phyloP scores from a whole-genome alignment of 2,329 filamentous ascomycete genomes.

The Rhytidhysteron rufulum region DNA sequence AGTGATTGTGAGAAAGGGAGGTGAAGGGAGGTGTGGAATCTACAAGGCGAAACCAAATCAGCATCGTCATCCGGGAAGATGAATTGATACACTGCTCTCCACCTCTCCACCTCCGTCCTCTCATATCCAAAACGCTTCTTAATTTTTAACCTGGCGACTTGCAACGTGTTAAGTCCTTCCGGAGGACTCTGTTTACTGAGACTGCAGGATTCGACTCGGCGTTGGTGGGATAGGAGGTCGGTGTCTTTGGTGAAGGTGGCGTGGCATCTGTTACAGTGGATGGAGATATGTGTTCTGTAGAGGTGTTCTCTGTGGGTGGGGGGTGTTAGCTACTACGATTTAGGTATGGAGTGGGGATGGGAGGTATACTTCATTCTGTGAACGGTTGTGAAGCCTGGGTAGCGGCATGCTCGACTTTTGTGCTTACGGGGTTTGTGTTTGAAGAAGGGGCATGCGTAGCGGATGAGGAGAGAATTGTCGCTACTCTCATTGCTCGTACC shows the following conservation, averaged over 20 bases:
- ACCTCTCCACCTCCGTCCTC: background rate
- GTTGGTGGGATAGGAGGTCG: background rate
- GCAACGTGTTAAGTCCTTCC: background rate
- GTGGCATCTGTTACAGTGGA: slow-evolving; percentile 2
- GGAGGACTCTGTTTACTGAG: background rate
- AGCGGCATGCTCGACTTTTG: background rate
- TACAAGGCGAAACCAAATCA: background rate
- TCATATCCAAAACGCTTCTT: slow-evolving; percentile 1
- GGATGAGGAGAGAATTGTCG: background rate
- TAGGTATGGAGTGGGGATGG: background rate
- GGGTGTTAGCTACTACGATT: background rate
- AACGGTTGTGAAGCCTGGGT: slow-evolving; percentile 1
- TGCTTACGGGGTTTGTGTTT: background rate
- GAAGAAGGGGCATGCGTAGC: slow-evolving; percentile 1
- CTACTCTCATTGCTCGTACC: background rate
- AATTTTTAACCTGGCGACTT: background rate
- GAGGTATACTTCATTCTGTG: background rate
- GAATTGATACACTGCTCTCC: slow-evolving; percentile 1
- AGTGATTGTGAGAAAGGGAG: background rate
- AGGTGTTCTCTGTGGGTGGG: background rate
- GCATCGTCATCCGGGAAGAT: slow-evolving; percentile 1
- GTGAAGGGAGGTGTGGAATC: background rate
- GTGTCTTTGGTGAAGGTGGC: background rate
- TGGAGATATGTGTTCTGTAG: background rate
- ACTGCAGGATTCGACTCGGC: background rate